These are phyloP conservation scores for Leishmania braziliensis DNA, from an alignment of 208 protist species.

Conservation along the genomic window DNA sequence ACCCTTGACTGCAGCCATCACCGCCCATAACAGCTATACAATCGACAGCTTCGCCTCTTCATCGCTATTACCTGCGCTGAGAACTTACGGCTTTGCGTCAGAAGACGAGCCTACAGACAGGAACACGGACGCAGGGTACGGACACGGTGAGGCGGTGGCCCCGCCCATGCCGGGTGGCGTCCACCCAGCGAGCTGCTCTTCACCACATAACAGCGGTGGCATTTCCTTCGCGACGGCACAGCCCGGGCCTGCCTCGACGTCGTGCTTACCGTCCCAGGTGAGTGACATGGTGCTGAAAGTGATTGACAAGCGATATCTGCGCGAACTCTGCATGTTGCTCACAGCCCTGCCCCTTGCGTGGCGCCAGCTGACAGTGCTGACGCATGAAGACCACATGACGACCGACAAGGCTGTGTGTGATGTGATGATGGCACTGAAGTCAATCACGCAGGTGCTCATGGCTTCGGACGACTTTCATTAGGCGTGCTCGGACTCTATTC, in stretches of 20 bases:
- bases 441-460: conserved; percentile 77
- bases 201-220: not conserved
- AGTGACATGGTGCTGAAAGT: conserved; percentile 44
- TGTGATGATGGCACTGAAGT: conserved; percentile 66
- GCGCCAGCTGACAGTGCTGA: conserved; percentile 50
- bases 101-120: conserved; percentile 11
- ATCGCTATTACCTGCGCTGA: not conserved
- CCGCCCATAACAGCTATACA: conserved; percentile 11
- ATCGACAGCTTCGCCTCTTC: conserved; percentile 19
- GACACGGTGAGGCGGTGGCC: not conserved
- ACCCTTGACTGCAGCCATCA: conserved; percentile 19
- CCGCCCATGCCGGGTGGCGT: not conserved
- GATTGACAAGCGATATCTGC: conserved; percentile 58
- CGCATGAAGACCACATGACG: conserved; percentile 51
- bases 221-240: not conserved
- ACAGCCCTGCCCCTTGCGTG: conserved; percentile 63
- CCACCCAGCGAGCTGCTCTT: not conserved
- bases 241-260: not conserved
- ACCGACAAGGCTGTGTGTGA: conserved; percentile 59
- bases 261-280: conserved; percentile 16
- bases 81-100: conserved; percentile 5
- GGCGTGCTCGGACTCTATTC: not conserved
- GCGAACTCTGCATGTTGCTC: conserved; percentile 72
- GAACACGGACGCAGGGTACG: not conserved
- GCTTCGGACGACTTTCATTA: conserved; percentile 67